Evolutionary conservation across 441 rosid genomes (phyloP).

Genomic region (Daphne laureola): DNA sequence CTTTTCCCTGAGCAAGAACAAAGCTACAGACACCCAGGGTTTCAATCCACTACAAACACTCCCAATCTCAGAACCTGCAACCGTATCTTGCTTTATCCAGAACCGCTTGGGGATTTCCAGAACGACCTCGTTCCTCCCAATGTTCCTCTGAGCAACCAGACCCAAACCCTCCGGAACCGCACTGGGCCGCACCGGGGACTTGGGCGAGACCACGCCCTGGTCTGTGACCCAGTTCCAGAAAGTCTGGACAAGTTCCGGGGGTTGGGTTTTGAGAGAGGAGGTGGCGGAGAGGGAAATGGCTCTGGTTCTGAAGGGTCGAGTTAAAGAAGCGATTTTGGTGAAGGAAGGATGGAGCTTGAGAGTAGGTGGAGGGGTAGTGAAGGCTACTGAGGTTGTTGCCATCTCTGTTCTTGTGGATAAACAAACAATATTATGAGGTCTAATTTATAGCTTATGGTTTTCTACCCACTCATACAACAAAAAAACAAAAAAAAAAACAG

Average conservation of each 20-base stretch:
- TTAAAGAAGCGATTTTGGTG: neutral
- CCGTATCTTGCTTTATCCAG: conserved; percentile 85
- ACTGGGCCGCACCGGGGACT: conserved; percentile 54
- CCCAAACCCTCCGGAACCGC: conserved; percentile 70
- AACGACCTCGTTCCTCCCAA: conserved; percentile 75
- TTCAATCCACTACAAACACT: conserved; percentile 61
- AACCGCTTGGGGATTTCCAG: conserved; percentile 78
- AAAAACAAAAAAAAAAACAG: too few species aligned
- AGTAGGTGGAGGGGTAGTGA: conserved; percentile 20
- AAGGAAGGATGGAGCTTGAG: conserved; percentile 8
- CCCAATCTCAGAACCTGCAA: conserved; percentile 76
- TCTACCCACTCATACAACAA: too few species aligned
- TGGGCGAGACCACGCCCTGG: conserved; percentile 54
- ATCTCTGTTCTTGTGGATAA: conserved; percentile 15
- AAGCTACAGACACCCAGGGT: conserved; percentile 86
- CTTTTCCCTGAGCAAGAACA: conserved; percentile 82
- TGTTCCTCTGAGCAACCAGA: conserved; percentile 66
- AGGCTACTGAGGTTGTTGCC: conserved; percentile 17
- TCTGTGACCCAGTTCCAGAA: conserved; percentile 87
- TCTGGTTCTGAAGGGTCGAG: conserved; percentile 17
- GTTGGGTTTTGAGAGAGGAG: conserved; percentile 20
- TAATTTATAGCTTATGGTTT: conserved; percentile 14
- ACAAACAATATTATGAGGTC: neutral
- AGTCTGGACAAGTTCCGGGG: conserved; percentile 31
- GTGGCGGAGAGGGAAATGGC: conserved; percentile 25